Base-by-base conservation (phyloP, 257 asterid genomes). In the Salvia splendens region DNA sequence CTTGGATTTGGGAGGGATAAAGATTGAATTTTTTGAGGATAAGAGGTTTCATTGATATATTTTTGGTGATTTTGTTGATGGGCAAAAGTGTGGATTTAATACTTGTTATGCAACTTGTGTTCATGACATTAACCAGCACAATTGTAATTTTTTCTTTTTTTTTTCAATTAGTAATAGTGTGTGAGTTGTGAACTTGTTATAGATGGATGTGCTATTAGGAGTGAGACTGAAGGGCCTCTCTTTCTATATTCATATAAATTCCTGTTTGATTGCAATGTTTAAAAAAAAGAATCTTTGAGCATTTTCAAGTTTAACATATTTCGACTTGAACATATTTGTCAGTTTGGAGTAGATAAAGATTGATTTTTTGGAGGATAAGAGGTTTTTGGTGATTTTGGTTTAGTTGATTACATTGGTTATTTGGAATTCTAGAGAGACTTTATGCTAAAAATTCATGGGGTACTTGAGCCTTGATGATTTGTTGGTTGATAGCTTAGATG, bases 331-430 rank as follows among this genome's bases (percentile, higher is more conserved):
- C 28, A 60, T 28, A 33, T 41, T 43, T 3, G 45, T 30, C 3
- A 12, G 53, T n/a, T 69, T 58, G 42, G 9, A 66, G 41, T 70
- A 17, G 11, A 12, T 57, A 45, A 58, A 35, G 35, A 47, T 36
- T 12, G 42, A 10, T 17, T 61, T 11, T 45, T 36, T 17, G 70
- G 68, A 36, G 57, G 16, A 3, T 64, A 33, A 20, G 35, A 12
- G 32, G 38, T 45, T 63, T 46, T 43, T 64, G 52, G 46, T 52
- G 35, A 7, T 20, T 52, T 17, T 65, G 50, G 10, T 28, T 45
- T 43, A 38, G 42, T 38, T 59, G 67, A 69, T 38, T 7, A n/a
- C 9, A 8, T 12, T 2, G 1, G 20, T 4, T 4, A 35, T 36
- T 50, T 61, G 61, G 41, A 58, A 12, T 51, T 40, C 41, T 57